phyloP scores from a whole-genome alignment of 331 rosid genomes.

The Pyracantha coccinea region DNA sequence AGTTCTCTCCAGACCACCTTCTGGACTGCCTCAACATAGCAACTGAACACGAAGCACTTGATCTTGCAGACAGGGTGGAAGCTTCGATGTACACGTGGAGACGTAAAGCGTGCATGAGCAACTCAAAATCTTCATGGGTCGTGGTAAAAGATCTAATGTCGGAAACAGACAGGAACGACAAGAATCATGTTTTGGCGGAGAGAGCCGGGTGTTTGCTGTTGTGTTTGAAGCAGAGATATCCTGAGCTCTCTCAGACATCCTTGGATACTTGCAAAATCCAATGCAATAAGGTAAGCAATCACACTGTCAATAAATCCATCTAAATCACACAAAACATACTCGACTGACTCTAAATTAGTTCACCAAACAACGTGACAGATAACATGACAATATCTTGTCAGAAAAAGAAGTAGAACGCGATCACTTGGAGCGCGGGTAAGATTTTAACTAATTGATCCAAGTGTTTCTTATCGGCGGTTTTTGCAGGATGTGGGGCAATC shows the following conservation, averaged over 20 bases:
- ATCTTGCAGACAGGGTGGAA: slow-evolving; percentile 77
- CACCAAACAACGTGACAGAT: neutral
- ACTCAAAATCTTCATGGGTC: slow-evolving; percentile 87
- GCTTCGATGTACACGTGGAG: slow-evolving; percentile 97
- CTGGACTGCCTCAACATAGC: slow-evolving; percentile 61
- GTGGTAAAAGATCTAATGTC: slow-evolving; percentile 76
- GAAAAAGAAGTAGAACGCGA: neutral
- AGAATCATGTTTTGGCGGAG: slow-evolving; percentile 69
- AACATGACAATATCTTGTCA: neutral
- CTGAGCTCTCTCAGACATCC: slow-evolving; percentile 90
- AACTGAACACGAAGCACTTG: slow-evolving; percentile 92
- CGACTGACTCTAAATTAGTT: neutral
- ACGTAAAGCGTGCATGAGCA: slow-evolving; percentile 70
- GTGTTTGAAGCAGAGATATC: slow-evolving; percentile 77
- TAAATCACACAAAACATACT: neutral
- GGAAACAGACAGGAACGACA: slow-evolving; percentile 53
- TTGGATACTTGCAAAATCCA: slow-evolving; percentile 91
- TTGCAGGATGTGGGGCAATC: slow-evolving; percentile 94
- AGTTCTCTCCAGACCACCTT: slow-evolving; percentile 61
- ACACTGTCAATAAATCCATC: neutral
- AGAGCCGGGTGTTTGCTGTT: slow-evolving; percentile 69
- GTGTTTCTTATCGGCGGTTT: neutral
- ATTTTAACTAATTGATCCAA: neutral
- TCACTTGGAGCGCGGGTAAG: neutral
- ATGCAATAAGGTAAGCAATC: slow-evolving; percentile 48